Percentiles rank a stretch among this genome's conserved stretches.
These are phyloP conservation scores for Cryphonectria parasitica DNA, from an alignment of 2,329 filamentous ascomycete genomes.

Conservation along the genomic window DNA sequence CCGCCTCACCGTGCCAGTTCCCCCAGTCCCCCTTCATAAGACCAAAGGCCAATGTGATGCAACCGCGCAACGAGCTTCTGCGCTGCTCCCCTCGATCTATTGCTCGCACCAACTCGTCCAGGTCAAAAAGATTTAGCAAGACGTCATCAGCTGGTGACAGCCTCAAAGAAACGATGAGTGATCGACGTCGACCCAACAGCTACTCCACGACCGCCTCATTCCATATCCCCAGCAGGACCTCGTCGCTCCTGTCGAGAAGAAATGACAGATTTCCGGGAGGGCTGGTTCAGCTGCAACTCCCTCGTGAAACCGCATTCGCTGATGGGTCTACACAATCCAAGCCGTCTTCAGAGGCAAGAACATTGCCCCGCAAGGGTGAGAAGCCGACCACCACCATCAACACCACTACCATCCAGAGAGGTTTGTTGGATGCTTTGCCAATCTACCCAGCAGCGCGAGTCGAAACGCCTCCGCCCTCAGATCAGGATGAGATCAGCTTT, in stretches of 20 bases:
- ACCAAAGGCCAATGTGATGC: slow-evolving; percentile 59
- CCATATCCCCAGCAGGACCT: slow-evolving; percentile 30
- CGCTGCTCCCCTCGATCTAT: slow-evolving; percentile 15
- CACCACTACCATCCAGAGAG: not conserved
- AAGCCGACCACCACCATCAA: not conserved
- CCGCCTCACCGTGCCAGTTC: slow-evolving; percentile 36
- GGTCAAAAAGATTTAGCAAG: slow-evolving; percentile 19
- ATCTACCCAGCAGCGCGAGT: slow-evolving; percentile 27
- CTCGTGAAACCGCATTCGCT: slow-evolving; percentile 25
- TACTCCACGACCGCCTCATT: slow-evolving; percentile 24
- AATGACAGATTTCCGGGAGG: slow-evolving; percentile 30
- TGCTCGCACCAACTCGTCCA: slow-evolving; percentile 21
- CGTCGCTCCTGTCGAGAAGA: slow-evolving; percentile 31
- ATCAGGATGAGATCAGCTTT: slow-evolving; percentile 30
- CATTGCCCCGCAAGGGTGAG: slow-evolving; percentile 12
- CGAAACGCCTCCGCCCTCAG: slow-evolving; percentile 30
- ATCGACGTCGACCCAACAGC: slow-evolving; percentile 17
- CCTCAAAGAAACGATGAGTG: slow-evolving; percentile 24
- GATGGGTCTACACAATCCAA: not conserved
- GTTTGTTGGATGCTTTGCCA: slow-evolving; percentile 29
- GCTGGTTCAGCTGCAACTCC: slow-evolving; percentile 21
- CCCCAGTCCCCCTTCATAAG: slow-evolving; percentile 60
- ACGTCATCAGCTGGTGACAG: slow-evolving; percentile 16
- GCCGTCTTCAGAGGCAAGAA: slow-evolving; percentile 10
- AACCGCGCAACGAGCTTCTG: slow-evolving; percentile 54